Conservation (phyloP, 1,284 basidiomycete species). For the Salmacisia buchloeana region DNA sequence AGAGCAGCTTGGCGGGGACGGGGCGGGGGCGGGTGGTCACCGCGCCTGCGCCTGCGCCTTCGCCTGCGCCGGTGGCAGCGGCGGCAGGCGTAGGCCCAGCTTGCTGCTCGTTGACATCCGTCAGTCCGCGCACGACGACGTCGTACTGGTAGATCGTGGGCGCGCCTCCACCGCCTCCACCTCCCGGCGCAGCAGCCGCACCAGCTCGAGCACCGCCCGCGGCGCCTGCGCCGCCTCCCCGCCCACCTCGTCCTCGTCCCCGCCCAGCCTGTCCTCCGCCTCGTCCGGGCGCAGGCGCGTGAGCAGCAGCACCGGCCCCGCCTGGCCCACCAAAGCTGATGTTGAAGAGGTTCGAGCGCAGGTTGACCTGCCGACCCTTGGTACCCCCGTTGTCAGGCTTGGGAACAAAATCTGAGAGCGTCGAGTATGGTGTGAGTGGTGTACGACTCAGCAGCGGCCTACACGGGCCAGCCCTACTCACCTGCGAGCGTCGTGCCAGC, state of each 20-base stretch:
- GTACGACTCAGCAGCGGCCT: too few species aligned
- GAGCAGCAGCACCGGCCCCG: neutral
- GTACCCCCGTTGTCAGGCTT: slow-evolving; percentile 31
- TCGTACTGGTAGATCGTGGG: slow-evolving; percentile 20
- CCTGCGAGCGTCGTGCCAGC: too few species aligned
- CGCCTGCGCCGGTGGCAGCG: neutral
- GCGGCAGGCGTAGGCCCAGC: neutral
- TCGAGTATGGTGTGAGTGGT: too few species aligned
- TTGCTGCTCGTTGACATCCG: neutral
- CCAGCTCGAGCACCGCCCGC: neutral
- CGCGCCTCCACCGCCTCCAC: too few species aligned
- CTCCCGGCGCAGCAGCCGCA: neutral
- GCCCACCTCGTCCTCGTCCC: neutral
- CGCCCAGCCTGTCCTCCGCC: neutral
- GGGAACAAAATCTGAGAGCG: slow-evolving; percentile 16
- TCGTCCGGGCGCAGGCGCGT: neutral
- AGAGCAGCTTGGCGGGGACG: slow-evolving; percentile 16
- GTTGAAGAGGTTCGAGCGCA: slow-evolving; percentile 21
- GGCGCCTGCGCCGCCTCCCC: neutral
- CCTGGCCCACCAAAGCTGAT: too few species aligned
- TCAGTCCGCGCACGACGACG: slow-evolving; percentile 20
- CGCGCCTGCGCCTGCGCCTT: neutral
- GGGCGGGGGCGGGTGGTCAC: neutral
- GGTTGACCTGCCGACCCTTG: slow-evolving; percentile 17
- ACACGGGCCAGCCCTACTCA: too few species aligned